Base-by-base conservation (phyloP, 129 eudicot species). In the Heracleum sosnowskyi region DNA sequence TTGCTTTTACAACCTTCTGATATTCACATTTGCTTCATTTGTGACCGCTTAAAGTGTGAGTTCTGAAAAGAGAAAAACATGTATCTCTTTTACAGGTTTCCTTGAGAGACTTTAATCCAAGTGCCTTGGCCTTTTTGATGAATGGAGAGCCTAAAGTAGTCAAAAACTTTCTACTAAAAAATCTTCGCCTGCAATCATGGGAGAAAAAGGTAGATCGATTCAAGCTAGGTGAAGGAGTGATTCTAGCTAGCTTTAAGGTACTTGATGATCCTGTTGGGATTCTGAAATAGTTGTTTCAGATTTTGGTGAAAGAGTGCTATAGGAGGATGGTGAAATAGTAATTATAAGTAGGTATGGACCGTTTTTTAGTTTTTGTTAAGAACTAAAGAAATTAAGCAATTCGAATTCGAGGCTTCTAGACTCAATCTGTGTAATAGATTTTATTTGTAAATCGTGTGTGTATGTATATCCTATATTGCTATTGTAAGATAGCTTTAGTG, bases 221-320 rank as follows among this genome's bases (percentile, higher is more conserved):
- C 84, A 90, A 91, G 80, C 80, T 95, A 82, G 99, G 97, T 7
- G 97, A 91, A 73, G 99, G 99, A 57, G 99, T 95, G 47, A 90
- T 95, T 96, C 99, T 97, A 4, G 99, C 97, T 40, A 95, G 99
- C 87, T 95, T 95, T 68, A 95, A 95, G 83, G 99, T 95, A 57
- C 96, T 87, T 44, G 92, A 90, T 55, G 94, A 95, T 51, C 96
- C 96, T 7, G 82, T 87, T 15, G 90, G 84, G 86, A 95, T 84
- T 35, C 82, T 1, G 99, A 95, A 44, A 95, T 97, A 28, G 81
- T 95, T 55, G 79, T 88, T 57, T 96, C 99, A 4, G 97, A 95
- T 86, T 95, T 92, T 75, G 99, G 99, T 37, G 99, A 90, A 84
- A 89, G n/a, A n/a, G 92, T 80, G 99, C 99, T 24, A 95, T 95